Percentiles rank a stretch among this genome's conserved stretches.
Conservation (phyloP, 2,329 filamentous ascomycete species). For the Zasmidium cellare region DNA sequence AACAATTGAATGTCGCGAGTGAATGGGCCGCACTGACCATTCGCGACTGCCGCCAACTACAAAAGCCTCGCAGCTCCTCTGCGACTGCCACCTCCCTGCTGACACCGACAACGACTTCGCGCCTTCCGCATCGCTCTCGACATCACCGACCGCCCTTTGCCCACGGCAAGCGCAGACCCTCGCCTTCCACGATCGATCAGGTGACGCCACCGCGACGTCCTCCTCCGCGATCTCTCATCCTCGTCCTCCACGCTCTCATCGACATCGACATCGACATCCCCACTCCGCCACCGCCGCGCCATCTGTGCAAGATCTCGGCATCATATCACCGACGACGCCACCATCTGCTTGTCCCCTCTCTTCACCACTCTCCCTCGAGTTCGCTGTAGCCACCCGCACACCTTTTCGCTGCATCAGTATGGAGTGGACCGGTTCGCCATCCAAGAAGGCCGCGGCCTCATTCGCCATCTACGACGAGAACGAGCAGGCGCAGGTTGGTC, state of each 20-base stretch:
- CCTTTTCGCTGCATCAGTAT: slow-evolving; percentile 14
- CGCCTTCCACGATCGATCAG: slow-evolving; percentile 4
- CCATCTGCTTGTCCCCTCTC: slow-evolving; percentile 3
- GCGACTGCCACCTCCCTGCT: not conserved
- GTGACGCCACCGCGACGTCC: not conserved
- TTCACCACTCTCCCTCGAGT: not conserved
- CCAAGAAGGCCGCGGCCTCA: slow-evolving; percentile 22
- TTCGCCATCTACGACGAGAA: slow-evolving; percentile 28
- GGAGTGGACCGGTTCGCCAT: slow-evolving; percentile 26
- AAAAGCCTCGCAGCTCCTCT: not conserved
- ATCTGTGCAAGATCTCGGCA: slow-evolving; percentile 6
- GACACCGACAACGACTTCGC: not conserved
- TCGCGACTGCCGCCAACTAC: not conserved
- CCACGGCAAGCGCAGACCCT: not conserved
- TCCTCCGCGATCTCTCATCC: not conserved
- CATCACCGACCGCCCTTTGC: not conserved
- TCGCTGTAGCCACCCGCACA: not conserved
- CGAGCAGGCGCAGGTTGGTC: slow-evolving; percentile 18
- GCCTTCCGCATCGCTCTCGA: not conserved
- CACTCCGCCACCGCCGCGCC: not conserved
- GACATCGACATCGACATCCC: not conserved
- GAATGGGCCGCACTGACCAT: not conserved
- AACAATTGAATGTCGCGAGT: not conserved
- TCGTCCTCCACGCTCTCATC: not conserved
- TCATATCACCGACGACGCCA: slow-evolving; percentile 1